Evolutionary conservation across 257 asterid species (phyloP), one percentile per base, ranked within the genome.

Genomic region (Avicennia marina): DNA sequence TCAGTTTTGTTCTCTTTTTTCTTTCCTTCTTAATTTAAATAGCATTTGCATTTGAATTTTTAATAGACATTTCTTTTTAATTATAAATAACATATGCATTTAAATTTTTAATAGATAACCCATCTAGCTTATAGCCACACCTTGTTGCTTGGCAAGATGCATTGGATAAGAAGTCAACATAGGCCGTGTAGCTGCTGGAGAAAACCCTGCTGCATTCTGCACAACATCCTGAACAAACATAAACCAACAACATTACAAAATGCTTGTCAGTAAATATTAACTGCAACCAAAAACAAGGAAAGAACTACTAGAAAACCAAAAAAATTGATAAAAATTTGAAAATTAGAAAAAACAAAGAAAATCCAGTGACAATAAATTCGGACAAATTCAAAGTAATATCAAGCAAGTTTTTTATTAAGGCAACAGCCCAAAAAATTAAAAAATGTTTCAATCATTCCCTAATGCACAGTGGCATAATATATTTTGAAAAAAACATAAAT

Each of bases 61-160:
- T n/a, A n/a, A n/a, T n/a, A n/a, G n/a, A n/a, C n/a, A n/a, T n/a
- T n/a, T n/a, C n/a, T n/a, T n/a, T n/a, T n/a, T n/a, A n/a, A n/a
- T n/a, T n/a, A 29, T 40, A 17, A 45, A 20, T 12, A 16, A 56
- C 21, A 13, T 15, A 21, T 24, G 41, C 13, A 36, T 24, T 40
- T 33, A 16, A 47, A 18, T 15, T 13, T n/a, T n/a, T n/a, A n/a
- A n/a, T n/a, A n/a, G 22, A 1, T 19, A 41, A 20, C n/a, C 29
- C 7, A 24, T 41, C 41, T 56, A 34, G 48, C 45, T 25, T 48
- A 62, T 15, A 53, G 36, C 34, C 32, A 54, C 64, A 89, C 97
- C 95, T 86, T 81, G 97, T 76, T 79, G 81, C 80, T 89, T 86
- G 46, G 82, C 72, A 62, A 71, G 71, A 73, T 76, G 76, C 66